Evolutionary conservation across 768 basidiomycete species (phyloP).

Genomic region (Boletus reticulatus): DNA sequence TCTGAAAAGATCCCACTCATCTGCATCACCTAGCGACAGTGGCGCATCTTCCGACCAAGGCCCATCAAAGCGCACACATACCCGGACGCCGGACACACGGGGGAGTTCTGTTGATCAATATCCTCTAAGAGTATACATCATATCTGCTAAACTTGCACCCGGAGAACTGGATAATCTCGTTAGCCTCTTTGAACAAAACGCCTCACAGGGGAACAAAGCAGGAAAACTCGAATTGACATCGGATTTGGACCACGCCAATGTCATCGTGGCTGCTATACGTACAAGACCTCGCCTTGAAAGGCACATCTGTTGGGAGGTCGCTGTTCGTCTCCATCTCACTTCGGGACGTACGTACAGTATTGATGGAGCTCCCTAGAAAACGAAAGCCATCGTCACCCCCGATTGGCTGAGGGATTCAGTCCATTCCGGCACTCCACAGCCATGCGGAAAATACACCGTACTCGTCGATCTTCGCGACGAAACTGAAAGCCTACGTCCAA

Average conservation of each 20-base stretch:
- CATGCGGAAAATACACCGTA: slow-evolving; percentile 58
- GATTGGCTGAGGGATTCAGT: slow-evolving; percentile 68
- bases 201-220: not conserved
- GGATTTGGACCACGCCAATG: slow-evolving; percentile 50
- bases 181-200: slow-evolving; percentile 22
- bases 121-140: slow-evolving; percentile 27
- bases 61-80: slow-evolving; percentile 12
- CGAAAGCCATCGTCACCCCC: slow-evolving; percentile 67
- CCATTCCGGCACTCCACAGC: slow-evolving; percentile 39
- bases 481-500: slow-evolving; percentile 44
- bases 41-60: not conserved
- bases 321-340: slow-evolving; percentile 45
- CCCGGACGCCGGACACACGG: not conserved
- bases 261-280: slow-evolving; percentile 62
- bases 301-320: slow-evolving; percentile 62
- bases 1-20: slow-evolving; percentile 10
- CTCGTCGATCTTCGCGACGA: slow-evolving; percentile 48
- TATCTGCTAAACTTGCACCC: slow-evolving; percentile 32
- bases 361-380: slow-evolving; percentile 41
- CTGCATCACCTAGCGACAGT: not conserved
- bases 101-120: slow-evolving; percentile 4
- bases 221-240: slow-evolving; percentile 35
- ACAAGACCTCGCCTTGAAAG: slow-evolving; percentile 71
- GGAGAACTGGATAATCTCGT: slow-evolving; percentile 21
- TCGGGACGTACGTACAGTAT: not conserved